These are phyloP conservation scores for Aspergillus avenaceus DNA, from an alignment of 495 filamentous ascomycete species.

Conservation along the genomic window DNA sequence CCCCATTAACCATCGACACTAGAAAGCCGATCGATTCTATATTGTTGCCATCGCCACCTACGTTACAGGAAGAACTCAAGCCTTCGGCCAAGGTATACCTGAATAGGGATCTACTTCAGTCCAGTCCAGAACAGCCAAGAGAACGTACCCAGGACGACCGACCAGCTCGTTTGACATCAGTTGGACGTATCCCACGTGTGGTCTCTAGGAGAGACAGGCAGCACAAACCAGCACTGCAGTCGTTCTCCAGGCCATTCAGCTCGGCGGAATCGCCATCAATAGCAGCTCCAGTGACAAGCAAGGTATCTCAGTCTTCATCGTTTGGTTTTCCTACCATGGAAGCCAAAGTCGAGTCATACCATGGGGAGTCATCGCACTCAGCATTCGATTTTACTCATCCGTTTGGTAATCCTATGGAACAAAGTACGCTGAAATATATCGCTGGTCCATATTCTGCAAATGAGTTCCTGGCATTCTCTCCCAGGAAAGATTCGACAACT, in stretches of 20 bases:
- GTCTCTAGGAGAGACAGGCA: slow-evolving; percentile 66
- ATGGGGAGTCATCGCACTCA: slow-evolving; percentile 17
- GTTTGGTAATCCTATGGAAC: slow-evolving; percentile 33
- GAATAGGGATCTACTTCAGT: slow-evolving; percentile 19
- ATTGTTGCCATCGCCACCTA: slow-evolving; percentile 52
- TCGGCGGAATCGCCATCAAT: slow-evolving; percentile 31
- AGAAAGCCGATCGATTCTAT: slow-evolving; percentile 45
- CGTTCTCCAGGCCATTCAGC: slow-evolving; percentile 80
- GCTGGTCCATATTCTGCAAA: slow-evolving; percentile 34
- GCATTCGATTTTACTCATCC: slow-evolving; percentile 30
- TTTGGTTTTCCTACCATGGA: slow-evolving; percentile 24
- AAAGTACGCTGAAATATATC: slow-evolving; percentile 33
- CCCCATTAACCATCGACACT: slow-evolving; percentile 30
- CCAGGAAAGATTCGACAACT: slow-evolving; percentile 64
- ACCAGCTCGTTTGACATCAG: slow-evolving; percentile 60
- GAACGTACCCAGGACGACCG: slow-evolving; percentile 19
- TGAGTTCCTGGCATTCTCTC: slow-evolving; percentile 72
- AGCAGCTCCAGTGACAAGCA: slow-evolving; percentile 15
- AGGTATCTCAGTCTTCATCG: slow-evolving; percentile 10
- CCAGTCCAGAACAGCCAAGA: slow-evolving; percentile 13
- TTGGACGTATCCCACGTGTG: slow-evolving; percentile 88
- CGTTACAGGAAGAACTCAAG: slow-evolving; percentile 40
- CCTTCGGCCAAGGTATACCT: slow-evolving; percentile 42
- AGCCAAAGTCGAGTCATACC: slow-evolving; percentile 13
- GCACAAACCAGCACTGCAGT: slow-evolving; percentile 67